Conservation (phyloP, 2,329 filamentous ascomycete genomes). For the Penicillium sp. region DNA sequence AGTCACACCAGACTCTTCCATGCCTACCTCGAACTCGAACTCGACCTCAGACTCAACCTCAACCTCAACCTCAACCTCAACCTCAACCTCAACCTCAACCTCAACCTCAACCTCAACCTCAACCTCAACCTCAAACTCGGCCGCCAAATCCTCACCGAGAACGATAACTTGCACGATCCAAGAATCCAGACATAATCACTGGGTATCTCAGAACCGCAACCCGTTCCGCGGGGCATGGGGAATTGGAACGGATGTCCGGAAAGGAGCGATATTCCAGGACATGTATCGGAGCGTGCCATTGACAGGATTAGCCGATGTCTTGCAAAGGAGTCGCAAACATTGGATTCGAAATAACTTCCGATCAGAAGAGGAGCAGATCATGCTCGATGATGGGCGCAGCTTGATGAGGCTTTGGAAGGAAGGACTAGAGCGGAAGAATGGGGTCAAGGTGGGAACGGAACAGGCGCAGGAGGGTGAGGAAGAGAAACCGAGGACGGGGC, state of each 20-base stretch:
- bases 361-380: constrained; percentile 15
- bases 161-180: constrained; percentile 29
- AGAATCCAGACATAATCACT: constrained; percentile 30
- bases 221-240: constrained; percentile 32
- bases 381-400: constrained; percentile 23
- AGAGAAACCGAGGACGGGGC: background rate
- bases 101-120: background rate
- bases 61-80: background rate
- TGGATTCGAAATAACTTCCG: background rate
- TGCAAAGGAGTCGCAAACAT: constrained; percentile 26
- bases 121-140: background rate
- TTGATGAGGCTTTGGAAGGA: constrained; percentile 26
- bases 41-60: background rate
- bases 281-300: constrained; percentile 26
- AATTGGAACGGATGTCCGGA: constrained; percentile 10
- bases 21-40: background rate
- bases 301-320: constrained; percentile 32
- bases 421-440: constrained; percentile 10
- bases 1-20: constrained; percentile 7
- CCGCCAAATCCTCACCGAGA: background rate
- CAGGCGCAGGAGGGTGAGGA: background rate
- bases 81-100: background rate
- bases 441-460: background rate
- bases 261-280: constrained; percentile 28
- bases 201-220: constrained; percentile 28